Base-by-base conservation (phyloP, 2,329 filamentous ascomycete genomes). In the Cladosporium halotolerans region DNA sequence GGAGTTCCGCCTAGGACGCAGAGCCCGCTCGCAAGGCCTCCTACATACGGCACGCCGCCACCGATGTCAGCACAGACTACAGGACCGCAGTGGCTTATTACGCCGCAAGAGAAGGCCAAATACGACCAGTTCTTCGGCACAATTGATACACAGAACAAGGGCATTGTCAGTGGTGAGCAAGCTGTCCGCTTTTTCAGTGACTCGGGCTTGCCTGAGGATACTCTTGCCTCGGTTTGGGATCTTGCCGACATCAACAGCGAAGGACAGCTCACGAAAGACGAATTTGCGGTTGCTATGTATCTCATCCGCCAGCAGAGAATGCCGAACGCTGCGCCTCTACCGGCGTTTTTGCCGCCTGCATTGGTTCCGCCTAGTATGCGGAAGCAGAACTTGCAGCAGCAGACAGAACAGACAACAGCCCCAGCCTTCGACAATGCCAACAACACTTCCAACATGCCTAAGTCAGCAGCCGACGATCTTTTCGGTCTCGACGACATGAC, bases 201-300 rank as follows among this genome's bases (percentile, higher is more conserved):
- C 70, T 96, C 92, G 1, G 86, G 88, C 54, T 78, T 99, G 11
- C 82, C 89, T 1, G 92, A 97, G 67, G 92, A 96, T 63, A 83
- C 82, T 9, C 76, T 99, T 50, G 93, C 93, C 31, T 88, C 95
- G 63, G 95, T 99, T 58, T 99, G 93, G 93, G 93, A 99, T 68
- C 81, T 99, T 31, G 86, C 93, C 11, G 93, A 99, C 71, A 89
- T 96, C 70, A 89, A 89, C 65, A 93, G 89, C 7, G 87, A 91
- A 61, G 93, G 93, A 9, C 85, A 86, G 54, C 76, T 99, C 53
- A 90, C 80, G 44, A 83, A 82, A 62, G 93, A 99, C 61, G 91
- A 96, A 63, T 99, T 99, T 67, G 90, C 93, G 0, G 90, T 99
- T 44, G 92, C 93, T 50, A 96, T 99, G 91, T 95, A 95, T 67